Evolutionary conservation across 345 rosid genomes (phyloP), one percentile per base, ranked within the genome.

Genomic region (Arabidopsis suecica): DNA sequence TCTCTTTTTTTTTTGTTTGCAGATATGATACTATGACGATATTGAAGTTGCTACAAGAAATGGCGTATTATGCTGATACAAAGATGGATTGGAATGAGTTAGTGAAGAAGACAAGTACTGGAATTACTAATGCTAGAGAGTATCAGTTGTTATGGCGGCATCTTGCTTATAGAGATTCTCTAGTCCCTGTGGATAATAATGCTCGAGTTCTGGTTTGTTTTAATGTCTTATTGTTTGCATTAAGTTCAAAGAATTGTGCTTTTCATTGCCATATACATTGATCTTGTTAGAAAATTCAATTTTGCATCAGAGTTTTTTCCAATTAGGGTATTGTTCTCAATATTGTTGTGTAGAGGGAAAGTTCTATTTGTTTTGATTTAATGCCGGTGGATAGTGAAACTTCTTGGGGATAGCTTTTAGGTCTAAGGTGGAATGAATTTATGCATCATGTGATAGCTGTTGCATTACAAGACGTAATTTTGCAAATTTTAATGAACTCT

Each of bases 121-220:
- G 95, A 45, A 91, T 91, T 63, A 80, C 93, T 13, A 85, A 65
- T 81, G 85, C 88, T 34, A 84, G 93, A 72, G 97, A 91, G 65
- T 89, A 85, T 75, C 97, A 84, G 81, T 84, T 91, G 91, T 78
- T 95, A 16, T 95, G 99, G 99, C 83, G 99, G 42, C 97, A 95
- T 80, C 84, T 95, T 78, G 97, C 99, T 18, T 95, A 95, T 81
- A 75, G 85, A 1, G 75, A 83, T 6, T 9, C 78, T 8, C 80
- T 95, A 67, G 67, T 61, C 5, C 90, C 88, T 22, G 74, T 81
- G 14, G 93, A 84, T 14, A 85, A 83, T 45, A 87, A 70, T 58
- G 82, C 87, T 64, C 80, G 76, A 51, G 88, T 87, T 79, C 69
- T 80, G 89, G 99, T 95, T 9, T 54, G 81, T 76, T 23, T 23